These are phyloP conservation scores for Cladophialophora yegresii DNA, from an alignment of 2,329 filamentous ascomycete genomes.

Conservation along the genomic window DNA sequence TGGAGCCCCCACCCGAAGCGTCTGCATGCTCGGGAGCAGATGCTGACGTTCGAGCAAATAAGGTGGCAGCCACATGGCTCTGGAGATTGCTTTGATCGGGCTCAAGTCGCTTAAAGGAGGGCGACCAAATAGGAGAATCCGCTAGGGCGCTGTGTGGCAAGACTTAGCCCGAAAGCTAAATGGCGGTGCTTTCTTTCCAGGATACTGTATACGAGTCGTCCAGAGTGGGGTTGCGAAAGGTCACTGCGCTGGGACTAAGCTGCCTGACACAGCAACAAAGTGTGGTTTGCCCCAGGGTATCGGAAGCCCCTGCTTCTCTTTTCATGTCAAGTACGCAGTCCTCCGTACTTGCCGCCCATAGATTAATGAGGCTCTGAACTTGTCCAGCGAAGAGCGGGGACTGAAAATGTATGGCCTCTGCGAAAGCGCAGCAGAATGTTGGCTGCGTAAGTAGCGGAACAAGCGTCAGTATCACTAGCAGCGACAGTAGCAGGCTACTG, in stretches of 20 bases:
- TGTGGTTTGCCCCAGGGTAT: not conserved
- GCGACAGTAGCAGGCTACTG: too few species aligned
- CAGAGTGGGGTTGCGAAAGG: not conserved
- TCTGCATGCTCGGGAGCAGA: not conserved
- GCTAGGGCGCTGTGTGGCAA: slow-evolving; percentile 3
- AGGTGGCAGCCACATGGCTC: slow-evolving; percentile 35
- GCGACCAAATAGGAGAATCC: slow-evolving; percentile 19
- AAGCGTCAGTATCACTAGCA: not conserved
- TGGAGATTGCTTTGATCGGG: slow-evolving; percentile 36
- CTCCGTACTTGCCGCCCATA: too few species aligned
- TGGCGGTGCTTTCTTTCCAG: not conserved
- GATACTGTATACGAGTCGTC: not conserved
- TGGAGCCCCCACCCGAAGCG: not conserved
- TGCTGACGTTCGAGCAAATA: slow-evolving; percentile 17
- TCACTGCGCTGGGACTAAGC: not conserved
- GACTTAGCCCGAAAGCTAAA: slow-evolving; percentile 17
- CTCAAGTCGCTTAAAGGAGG: slow-evolving; percentile 11
- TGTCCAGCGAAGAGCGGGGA: not conserved
- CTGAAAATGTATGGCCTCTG: not conserved
- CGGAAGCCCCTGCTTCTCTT: not conserved
- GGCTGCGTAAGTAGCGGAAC: not conserved
- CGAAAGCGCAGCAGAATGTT: not conserved
- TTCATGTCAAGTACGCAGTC: not conserved
- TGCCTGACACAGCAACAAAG: not conserved
- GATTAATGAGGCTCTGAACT: not conserved